Evolutionary conservation across 139 green algal genomes (phyloP).

Genomic region (Pleodorina starrii): DNA sequence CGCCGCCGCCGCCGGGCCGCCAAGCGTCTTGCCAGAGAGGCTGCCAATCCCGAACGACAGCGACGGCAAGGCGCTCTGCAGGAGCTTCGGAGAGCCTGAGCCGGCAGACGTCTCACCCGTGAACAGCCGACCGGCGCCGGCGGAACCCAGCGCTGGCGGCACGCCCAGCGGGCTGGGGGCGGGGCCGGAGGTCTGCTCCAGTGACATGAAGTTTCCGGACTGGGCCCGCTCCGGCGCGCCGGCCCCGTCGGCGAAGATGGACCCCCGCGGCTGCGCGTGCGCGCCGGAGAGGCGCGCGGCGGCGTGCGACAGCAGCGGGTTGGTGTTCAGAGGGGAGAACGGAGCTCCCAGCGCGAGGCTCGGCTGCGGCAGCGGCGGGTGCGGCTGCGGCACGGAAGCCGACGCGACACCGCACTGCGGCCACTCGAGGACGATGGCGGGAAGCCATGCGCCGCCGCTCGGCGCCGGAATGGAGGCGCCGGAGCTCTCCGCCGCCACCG

Average conservation of each 20-base stretch:
- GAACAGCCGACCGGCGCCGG: no score
- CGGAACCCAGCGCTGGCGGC: no score
- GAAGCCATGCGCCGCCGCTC: neutral
- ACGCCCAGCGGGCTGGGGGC: no score
- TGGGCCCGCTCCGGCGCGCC: neutral
- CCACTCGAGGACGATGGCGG: conserved; percentile 30
- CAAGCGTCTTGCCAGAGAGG: neutral
- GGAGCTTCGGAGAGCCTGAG: neutral
- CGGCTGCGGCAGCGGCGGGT: neutral
- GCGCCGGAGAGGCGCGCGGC: neutral
- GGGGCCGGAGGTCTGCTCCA: neutral
- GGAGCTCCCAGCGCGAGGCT: neutral
- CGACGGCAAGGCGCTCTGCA: neutral
- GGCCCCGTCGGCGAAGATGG: neutral
- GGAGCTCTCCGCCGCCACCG: no score
- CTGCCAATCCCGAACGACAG: conserved; percentile 24
- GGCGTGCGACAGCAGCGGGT: neutral
- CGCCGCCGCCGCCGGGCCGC: neutral
- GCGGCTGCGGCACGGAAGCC: no score
- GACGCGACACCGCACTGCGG: conserved; percentile 2
- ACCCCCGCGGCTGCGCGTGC: neutral
- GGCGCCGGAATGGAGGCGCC: neutral
- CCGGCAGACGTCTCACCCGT: neutral
- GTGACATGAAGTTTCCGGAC: neutral
- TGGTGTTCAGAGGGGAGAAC: neutral